Evolutionary conservation across 2,329 filamentous ascomycete genomes (phyloP).

Genomic region (Arthrinium phaeospermum): DNA sequence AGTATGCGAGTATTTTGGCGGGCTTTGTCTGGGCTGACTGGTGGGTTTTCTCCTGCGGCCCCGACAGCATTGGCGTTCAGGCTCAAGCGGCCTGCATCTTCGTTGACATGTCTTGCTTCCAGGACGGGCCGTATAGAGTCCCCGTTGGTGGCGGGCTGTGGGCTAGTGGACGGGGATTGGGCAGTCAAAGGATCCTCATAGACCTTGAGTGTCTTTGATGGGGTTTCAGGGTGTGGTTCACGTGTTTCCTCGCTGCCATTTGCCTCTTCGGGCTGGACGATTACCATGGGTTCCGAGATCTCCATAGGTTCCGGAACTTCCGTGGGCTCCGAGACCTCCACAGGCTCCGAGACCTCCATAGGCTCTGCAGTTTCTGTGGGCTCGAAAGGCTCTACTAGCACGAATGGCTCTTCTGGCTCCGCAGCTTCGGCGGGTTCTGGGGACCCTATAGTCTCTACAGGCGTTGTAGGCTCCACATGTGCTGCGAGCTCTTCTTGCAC

Average conservation of each 20-base stretch:
- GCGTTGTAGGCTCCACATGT: not conserved
- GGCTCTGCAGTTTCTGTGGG: not conserved
- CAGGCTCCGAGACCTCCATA: not conserved
- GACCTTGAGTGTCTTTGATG: conserved; percentile 55
- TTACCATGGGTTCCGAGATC: not conserved
- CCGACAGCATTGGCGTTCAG: conserved; percentile 31
- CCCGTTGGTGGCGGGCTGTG: conserved; percentile 51
- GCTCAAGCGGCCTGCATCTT: conserved; percentile 50
- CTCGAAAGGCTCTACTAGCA: not conserved
- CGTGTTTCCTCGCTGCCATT: conserved; percentile 23
- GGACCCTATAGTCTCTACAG: not conserved
- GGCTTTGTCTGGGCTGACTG: conserved; percentile 52
- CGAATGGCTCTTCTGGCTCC: not conserved
- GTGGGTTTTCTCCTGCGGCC: not conserved
- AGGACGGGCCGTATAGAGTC: conserved; percentile 51
- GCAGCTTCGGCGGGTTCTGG: not conserved
- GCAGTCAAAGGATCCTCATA: conserved; percentile 67
- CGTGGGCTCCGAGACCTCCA: not conserved
- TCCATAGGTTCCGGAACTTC: not conserved
- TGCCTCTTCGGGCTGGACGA: conserved; percentile 7
- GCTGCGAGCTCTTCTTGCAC: not conserved
- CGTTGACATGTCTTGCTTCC: conserved; percentile 66
- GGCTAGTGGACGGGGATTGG: conserved; percentile 46
- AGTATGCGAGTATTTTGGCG: conserved; percentile 68
- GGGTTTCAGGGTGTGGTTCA: conserved; percentile 29